Evolutionary conservation across 2,329 filamentous ascomycete species (phyloP), one percentile per base, ranked within the genome.

Genomic region (Pezicula carpinea): DNA sequence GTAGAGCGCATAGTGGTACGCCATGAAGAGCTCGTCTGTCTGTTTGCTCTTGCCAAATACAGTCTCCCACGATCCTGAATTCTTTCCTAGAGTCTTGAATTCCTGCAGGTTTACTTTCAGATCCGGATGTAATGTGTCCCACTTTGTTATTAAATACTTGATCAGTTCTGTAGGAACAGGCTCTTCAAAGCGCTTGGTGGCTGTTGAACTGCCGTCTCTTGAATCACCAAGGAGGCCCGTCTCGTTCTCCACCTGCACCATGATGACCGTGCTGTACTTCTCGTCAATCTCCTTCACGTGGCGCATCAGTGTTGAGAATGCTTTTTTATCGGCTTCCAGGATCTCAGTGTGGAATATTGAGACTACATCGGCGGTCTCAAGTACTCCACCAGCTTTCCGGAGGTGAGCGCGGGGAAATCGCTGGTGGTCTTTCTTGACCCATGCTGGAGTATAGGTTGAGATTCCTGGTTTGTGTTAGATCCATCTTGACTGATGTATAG

Each of bases 231-330:
- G 61, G 0, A 79, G 49, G 0, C 76, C 76, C 0, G 67, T 68
- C 60, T 79, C 76, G 35, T 79, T 79, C 58, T 80, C 72, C n/a
- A 80, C 75, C 51, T 79, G 76, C 0, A 78, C 68, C 76, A 79
- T 79, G 2, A 79, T 52, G 0, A 79, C 74, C 0, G 74, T 79
- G 3, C 63, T 67, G 36, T 77, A 64, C 10, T 66, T 57, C 1
- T 59, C 60, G 39, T 79, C 74, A 4, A 77, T 55, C 3, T 71
- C 59, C 6, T 68, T 67, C 10, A 72, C 39, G 43, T 72, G 69
- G 5, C 52, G 49, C 61, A 72, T 61, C 8, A 74, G 55, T 29
- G 50, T 55, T 1, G 48, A 46, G 49, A 72, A 74, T 1, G 69
- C 69, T 48, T 61, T 68, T 0, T 62, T 58, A 51, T 73, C 70